These are phyloP conservation scores for Fusarium torulosum DNA, from an alignment of 2,329 filamentous ascomycete genomes.

Conservation along the genomic window DNA sequence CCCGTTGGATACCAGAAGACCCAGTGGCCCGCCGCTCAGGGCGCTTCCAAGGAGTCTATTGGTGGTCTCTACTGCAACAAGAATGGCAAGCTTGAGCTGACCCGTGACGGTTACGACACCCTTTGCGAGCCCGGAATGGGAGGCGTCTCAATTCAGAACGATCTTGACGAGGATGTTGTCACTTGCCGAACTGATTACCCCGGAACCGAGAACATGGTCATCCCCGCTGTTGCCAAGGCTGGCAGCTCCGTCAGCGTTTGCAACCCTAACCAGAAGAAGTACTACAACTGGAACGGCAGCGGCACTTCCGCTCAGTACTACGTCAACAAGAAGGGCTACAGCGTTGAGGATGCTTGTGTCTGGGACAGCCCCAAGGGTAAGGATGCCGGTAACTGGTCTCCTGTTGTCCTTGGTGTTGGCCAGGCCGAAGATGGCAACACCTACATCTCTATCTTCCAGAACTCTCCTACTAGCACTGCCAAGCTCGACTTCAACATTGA, in stretches of 20 bases:
- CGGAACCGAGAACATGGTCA: conserved; percentile 87
- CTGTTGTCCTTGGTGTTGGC: conserved; percentile 86
- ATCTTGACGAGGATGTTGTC: conserved; percentile 72
- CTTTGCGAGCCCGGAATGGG: conserved; percentile 82
- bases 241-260: conserved; percentile 74
- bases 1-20: conserved; percentile 91
- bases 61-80: conserved; percentile 86
- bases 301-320: conserved; percentile 95
- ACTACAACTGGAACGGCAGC: conserved; percentile 82
- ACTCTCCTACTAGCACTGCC: conserved; percentile 78
- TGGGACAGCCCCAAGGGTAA: conserved; percentile 72
- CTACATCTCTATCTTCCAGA: conserved; percentile 88
- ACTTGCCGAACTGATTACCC: conserved; percentile 98
- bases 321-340: conserved; percentile 84
- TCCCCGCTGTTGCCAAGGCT: conserved; percentile 75
- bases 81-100: conserved; percentile 80
- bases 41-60: conserved; percentile 82
- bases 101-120: conserved; percentile 73
- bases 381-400: conserved; percentile 85
- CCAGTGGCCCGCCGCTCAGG: conserved; percentile 87
- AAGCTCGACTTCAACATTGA: conserved; percentile 83
- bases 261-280: conserved; percentile 77
- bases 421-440: conserved; percentile 70
- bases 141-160: conserved; percentile 81
- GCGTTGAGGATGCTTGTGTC: conserved; percentile 75